Evolutionary conservation across 768 basidiomycete genomes (phyloP).

Genomic region (Dacryopinax primogenitus): DNA sequence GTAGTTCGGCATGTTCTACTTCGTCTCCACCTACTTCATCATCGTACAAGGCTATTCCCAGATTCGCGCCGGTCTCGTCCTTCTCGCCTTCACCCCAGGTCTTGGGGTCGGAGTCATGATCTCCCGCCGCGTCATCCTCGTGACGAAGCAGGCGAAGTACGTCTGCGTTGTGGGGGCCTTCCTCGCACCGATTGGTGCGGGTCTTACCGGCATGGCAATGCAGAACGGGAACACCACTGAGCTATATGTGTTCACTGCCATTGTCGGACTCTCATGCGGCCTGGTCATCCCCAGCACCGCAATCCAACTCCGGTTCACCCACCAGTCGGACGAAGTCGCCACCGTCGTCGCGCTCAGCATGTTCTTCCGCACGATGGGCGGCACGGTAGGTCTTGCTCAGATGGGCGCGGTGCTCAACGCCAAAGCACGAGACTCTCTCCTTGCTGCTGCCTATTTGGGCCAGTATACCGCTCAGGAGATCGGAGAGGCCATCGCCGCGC

Average conservation of each 20-base stretch:
- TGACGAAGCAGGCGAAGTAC: slow-evolving; percentile 29
- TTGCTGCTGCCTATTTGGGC: slow-evolving; percentile 21
- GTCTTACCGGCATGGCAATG: slow-evolving; percentile 35
- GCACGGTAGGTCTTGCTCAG: slow-evolving; percentile 42
- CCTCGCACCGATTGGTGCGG: slow-evolving; percentile 32
- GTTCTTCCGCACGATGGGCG: slow-evolving; percentile 41
- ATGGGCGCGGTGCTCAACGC: slow-evolving; percentile 38
- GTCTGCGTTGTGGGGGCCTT: slow-evolving; percentile 32
- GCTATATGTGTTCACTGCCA: slow-evolving; percentile 34
- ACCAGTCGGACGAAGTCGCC: slow-evolving; percentile 32
- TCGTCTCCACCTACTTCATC: slow-evolving; percentile 40
- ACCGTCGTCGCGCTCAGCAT: slow-evolving; percentile 34
- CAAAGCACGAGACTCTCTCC: slow-evolving; percentile 31
- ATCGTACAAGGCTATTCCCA: slow-evolving; percentile 32
- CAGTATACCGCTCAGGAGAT: slow-evolving; percentile 25
- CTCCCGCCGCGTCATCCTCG: not conserved
- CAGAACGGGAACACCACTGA: slow-evolving; percentile 26
- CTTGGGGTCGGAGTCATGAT: not conserved
- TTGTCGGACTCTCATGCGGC: slow-evolving; percentile 30
- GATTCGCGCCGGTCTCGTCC: slow-evolving; percentile 34
- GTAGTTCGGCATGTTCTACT: slow-evolving; percentile 31
- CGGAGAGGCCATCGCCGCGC: slow-evolving; percentile 21
- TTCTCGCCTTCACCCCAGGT: slow-evolving; percentile 43
- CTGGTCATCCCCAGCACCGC: not conserved
- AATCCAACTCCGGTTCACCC: slow-evolving; percentile 28